Evolutionary conservation across 2,329 filamentous ascomycete genomes (phyloP).

Genomic region (Chaetothyriales sp.): DNA sequence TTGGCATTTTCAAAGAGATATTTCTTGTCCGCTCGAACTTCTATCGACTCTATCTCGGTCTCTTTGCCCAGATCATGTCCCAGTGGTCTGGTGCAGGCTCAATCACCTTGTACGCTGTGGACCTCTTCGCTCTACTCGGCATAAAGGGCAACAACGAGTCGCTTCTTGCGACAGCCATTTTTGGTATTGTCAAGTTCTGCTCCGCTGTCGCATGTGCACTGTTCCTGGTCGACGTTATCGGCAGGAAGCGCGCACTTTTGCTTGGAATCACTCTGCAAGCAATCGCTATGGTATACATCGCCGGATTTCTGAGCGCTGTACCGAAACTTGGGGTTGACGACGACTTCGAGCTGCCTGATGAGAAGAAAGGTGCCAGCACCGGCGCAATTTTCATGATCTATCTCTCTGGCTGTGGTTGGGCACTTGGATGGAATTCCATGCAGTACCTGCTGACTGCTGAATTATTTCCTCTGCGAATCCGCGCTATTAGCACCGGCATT

Average conservation of each 20-base stretch:
- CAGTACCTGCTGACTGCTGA: conserved; percentile 24
- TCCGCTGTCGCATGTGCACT: conserved; percentile 56
- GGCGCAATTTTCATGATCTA: conserved; percentile 34
- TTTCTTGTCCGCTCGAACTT: conserved; percentile 54
- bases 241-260: conserved; percentile 48
- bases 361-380: conserved; percentile 23
- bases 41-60: conserved; percentile 57
- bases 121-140: conserved; percentile 60
- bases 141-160: conserved; percentile 54
- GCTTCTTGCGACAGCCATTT: conserved; percentile 60
- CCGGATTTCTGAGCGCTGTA: conserved; percentile 33
- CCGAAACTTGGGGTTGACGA: conserved; percentile 20
- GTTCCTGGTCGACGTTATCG: conserved; percentile 67
- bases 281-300: conserved; percentile 43
- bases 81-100: conserved; percentile 62
- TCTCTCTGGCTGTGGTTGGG: conserved; percentile 32
- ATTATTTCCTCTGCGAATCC: conserved; percentile 31
- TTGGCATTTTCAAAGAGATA: conserved; percentile 55
- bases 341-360: conserved; percentile 9
- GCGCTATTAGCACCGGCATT: conserved; percentile 29
- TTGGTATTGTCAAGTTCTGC: conserved; percentile 60
- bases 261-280: conserved; percentile 37
- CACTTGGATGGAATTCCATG: conserved; percentile 53
- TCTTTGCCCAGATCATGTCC: conserved; percentile 55
- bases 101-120: conserved; percentile 63